Evolutionary conservation across 441 rosid species (phyloP).

Genomic region (Macaranga tanarius): DNA sequence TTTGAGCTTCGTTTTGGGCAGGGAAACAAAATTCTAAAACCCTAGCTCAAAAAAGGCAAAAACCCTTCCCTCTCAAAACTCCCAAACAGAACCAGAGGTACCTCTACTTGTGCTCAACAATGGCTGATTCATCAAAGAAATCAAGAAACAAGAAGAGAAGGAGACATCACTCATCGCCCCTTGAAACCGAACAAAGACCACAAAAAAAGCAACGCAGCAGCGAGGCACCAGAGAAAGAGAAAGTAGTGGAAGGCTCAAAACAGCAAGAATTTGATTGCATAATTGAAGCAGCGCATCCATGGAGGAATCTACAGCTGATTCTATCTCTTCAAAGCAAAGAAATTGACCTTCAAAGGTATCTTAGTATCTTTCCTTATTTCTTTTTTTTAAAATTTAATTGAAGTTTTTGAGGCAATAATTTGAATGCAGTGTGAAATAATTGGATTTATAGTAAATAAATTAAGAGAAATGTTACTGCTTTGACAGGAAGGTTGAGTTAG

Average conservation of each 20-base stretch:
- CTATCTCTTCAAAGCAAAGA: slow-evolving; percentile 51
- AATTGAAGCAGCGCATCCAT: slow-evolving; percentile 43
- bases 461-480: neutral
- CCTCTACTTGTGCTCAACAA: neutral
- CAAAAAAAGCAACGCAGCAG: slow-evolving; percentile 31
- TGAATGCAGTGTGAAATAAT: neutral
- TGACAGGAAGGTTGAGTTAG: slow-evolving; percentile 81
- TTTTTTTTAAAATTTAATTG: neutral
- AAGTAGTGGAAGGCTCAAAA: slow-evolving; percentile 23
- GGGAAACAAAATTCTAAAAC: slow-evolving; percentile 5
- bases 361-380: slow-evolving; percentile 23
- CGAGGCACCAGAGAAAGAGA: slow-evolving; percentile 28
- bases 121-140: slow-evolving; percentile 33
- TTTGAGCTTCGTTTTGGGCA: neutral
- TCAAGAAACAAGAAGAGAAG: slow-evolving; percentile 32
- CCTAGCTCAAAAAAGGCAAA: neutral
- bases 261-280: slow-evolving; percentile 20
- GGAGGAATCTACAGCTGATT: slow-evolving; percentile 78
- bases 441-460: neutral
- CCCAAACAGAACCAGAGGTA: neutral
- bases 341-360: slow-evolving; percentile 58
- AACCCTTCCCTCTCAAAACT: neutral
- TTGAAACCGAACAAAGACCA: slow-evolving; percentile 25
- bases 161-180: slow-evolving; percentile 38
- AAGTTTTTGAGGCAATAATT: neutral